phyloP scores from a whole-genome alignment of 2,329 filamentous ascomycete genomes.

The Beauveria sp. region DNA sequence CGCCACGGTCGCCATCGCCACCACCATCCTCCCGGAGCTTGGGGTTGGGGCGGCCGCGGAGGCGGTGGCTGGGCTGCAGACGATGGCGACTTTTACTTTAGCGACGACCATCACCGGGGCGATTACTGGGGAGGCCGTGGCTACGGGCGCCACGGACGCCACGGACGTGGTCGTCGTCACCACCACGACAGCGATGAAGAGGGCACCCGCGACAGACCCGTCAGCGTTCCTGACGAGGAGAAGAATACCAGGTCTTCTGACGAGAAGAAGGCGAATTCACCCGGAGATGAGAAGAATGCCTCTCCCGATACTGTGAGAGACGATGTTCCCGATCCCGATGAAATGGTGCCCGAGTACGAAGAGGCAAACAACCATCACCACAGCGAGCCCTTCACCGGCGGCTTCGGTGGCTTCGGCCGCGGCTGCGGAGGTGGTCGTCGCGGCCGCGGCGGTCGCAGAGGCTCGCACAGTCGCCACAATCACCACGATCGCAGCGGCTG shows the following conservation, averaged over 20 bases:
- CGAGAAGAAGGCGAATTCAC: conserved; percentile 13
- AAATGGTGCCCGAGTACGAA: conserved; percentile 26
- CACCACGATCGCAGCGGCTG: conserved; percentile 4
- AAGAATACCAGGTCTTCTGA: conserved; percentile 17
- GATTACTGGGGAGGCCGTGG: background rate
- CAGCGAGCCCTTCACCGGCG: conserved; percentile 14
- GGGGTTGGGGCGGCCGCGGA: conserved; percentile 2
- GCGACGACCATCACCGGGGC: background rate
- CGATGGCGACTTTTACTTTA: conserved; percentile 9
- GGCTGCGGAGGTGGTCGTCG: conserved; percentile 16
- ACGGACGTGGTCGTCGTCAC: conserved; percentile 12
- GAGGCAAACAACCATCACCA: background rate
- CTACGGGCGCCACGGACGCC: conserved; percentile 12
- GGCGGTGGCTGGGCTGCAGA: background rate
- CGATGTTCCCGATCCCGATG: conserved; percentile 25
- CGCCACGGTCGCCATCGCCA: conserved; percentile 12
- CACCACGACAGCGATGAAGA: conserved; percentile 13
- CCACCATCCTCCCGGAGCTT: conserved; percentile 16
- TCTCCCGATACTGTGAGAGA: conserved; percentile 26
- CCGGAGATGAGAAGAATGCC: conserved; percentile 26
- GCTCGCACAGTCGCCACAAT: conserved; percentile 14
- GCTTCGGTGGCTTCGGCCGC: conserved; percentile 18
- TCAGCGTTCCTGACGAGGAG: conserved; percentile 17
- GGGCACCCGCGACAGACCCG: conserved; percentile 16
- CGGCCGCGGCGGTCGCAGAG: conserved; percentile 10